Conservation (phyloP, 495 filamentous ascomycete species). For the Letharia lupina region DNA sequence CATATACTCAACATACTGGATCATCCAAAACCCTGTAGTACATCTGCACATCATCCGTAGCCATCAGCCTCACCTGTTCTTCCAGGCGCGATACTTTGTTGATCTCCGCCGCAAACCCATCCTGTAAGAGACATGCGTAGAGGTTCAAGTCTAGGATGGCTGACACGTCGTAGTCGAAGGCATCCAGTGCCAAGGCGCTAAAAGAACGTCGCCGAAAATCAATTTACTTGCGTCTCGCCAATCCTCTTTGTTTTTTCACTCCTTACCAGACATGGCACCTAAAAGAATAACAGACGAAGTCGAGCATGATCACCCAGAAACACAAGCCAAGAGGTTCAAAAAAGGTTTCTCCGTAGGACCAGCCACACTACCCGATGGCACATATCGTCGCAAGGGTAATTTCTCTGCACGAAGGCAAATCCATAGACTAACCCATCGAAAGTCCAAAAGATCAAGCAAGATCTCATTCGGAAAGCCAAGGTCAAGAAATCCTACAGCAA, state of each 20-base stretch:
- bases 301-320: background rate
- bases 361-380: slow-evolving; percentile 86
- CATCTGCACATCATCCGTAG: background rate
- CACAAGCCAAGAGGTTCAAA: slow-evolving; percentile 40
- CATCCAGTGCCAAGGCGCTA: background rate
- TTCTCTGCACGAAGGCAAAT: background rate
- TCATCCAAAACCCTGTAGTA: background rate
- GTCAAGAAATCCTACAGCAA: slow-evolving; percentile 90
- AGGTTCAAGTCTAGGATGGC: too few relatives aligned
- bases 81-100: background rate
- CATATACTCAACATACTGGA: too few relatives aligned
- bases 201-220: background rate
- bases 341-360: slow-evolving; percentile 78
- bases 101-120: background rate
- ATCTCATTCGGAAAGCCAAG: slow-evolving; percentile 88
- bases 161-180: too few relatives aligned
- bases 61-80: background rate
- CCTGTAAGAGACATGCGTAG: too few relatives aligned
- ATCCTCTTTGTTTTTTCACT: background rate
- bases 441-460: slow-evolving; percentile 89
- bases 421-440: slow-evolving; percentile 11
- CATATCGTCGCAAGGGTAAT: slow-evolving; percentile 80
- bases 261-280: slow-evolving; percentile 10
- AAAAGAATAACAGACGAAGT: slow-evolving; percentile 9
- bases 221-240: background rate